Percentiles rank a stretch among this genome's conserved stretches.
phyloP scores from a whole-genome alignment of 768 basidiomycete genomes.

The Russula olivacea region DNA sequence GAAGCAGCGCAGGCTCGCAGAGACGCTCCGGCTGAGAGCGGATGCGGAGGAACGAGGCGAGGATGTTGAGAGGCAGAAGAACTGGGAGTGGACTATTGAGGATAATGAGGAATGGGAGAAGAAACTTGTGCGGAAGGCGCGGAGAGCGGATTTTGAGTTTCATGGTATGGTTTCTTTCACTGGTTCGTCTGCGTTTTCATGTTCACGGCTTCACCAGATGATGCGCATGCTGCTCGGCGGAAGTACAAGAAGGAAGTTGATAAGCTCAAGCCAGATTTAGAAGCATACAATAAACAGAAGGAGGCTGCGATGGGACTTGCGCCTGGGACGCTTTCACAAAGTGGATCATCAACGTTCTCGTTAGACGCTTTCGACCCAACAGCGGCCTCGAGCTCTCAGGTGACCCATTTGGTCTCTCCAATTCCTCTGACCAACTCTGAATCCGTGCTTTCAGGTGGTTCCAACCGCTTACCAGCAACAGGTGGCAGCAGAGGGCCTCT shows the following conservation, averaged over 20 bases:
- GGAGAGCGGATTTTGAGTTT: slow-evolving; percentile 86
- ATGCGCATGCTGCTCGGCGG: slow-evolving; percentile 80
- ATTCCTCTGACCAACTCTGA: background rate
- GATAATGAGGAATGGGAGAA: slow-evolving; percentile 97
- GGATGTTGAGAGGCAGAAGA: slow-evolving; percentile 84
- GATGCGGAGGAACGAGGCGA: slow-evolving; percentile 91
- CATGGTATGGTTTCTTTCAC: slow-evolving; percentile 55
- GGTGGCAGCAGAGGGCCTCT: slow-evolving; percentile 72
- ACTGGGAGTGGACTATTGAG: slow-evolving; percentile 94
- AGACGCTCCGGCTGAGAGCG: slow-evolving; percentile 74
- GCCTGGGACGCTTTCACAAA: slow-evolving; percentile 55
- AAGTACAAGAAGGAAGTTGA: slow-evolving; percentile 92
- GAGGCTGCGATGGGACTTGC: slow-evolving; percentile 73
- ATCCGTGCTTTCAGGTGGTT: slow-evolving; percentile 36
- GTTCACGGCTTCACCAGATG: slow-evolving; percentile 48
- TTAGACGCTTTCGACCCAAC: slow-evolving; percentile 50
- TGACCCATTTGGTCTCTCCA: slow-evolving; percentile 24
- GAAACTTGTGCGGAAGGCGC: slow-evolving; percentile 72
- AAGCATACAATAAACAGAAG: slow-evolving; percentile 84
- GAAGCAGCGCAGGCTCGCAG: slow-evolving; percentile 84
- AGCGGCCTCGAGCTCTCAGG: slow-evolving; percentile 39
- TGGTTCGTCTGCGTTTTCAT: background rate
- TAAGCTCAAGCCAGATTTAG: slow-evolving; percentile 80
- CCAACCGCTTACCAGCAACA: slow-evolving; percentile 58
- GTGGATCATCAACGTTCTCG: slow-evolving; percentile 35